Conservation (phyloP, 805 yeast genomes). For the Saccharomyces jurei region DNA sequence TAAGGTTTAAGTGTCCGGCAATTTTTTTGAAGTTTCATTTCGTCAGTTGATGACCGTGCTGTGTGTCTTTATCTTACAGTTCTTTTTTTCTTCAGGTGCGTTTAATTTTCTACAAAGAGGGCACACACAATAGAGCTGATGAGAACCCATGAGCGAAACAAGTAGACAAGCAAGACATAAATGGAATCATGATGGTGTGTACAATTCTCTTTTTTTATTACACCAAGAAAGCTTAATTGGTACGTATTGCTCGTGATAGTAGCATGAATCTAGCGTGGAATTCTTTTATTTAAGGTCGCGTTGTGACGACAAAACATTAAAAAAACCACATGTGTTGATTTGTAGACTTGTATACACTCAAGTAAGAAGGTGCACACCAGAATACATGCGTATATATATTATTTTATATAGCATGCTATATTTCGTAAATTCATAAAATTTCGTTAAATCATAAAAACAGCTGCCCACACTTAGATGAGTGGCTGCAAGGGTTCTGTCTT, state of each 20-base stretch:
- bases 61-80: too few relatives aligned
- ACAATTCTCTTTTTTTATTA: too few relatives aligned
- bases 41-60: background rate
- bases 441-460: background rate
- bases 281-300: background rate
- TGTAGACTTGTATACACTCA: background rate
- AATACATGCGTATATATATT: background rate
- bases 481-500: conserved; percentile 38
- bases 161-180: background rate
- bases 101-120: background rate
- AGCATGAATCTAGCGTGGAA: too few relatives aligned
- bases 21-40: background rate
- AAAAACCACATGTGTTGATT: background rate
- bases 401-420: background rate
- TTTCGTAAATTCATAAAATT: background rate
- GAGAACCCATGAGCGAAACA: background rate
- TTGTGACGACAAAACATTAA: background rate
- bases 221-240: too few relatives aligned
- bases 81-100: background rate
- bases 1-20: background rate
- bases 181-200: too few relatives aligned
- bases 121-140: background rate
- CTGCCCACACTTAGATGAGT: background rate
- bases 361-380: background rate
- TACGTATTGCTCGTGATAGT: too few relatives aligned